phyloP scores from a whole-genome alignment of 2,329 filamentous ascomycete species.

The Fusarium nodosum region DNA sequence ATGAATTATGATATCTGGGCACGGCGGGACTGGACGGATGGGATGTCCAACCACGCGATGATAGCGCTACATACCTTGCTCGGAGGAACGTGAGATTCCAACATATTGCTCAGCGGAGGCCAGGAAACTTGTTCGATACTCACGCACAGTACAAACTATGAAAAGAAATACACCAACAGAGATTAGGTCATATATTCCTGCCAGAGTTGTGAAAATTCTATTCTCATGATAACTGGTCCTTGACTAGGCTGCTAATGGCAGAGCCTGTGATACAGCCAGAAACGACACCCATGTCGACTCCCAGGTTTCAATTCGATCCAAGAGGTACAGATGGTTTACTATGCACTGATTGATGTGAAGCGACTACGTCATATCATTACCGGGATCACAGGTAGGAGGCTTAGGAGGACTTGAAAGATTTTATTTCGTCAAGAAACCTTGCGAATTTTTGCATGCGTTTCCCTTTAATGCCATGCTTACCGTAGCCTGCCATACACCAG shows the following conservation, averaged over 20 bases:
- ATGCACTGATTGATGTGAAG: not conserved
- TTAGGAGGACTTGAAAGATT: slow-evolving; percentile 54
- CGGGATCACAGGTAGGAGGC: slow-evolving; percentile 8
- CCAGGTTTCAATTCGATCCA: not conserved
- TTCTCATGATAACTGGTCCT: not conserved
- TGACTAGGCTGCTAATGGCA: not conserved
- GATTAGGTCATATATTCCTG: not conserved
- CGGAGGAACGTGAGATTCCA: not conserved
- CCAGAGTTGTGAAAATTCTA: not conserved
- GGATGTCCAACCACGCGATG: not conserved
- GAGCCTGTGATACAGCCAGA: not conserved
- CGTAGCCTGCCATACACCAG: slow-evolving; percentile 57
- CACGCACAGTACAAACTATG: not conserved
- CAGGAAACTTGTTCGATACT: not conserved
- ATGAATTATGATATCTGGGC: slow-evolving; percentile 21
- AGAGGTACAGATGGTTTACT: not conserved
- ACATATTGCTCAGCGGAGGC: not conserved
- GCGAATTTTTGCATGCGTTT: slow-evolving; percentile 56
- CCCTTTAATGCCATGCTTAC: slow-evolving; percentile 58
- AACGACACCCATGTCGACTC: not conserved
- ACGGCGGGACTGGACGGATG: slow-evolving; percentile 18
- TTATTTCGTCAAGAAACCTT: slow-evolving; percentile 57
- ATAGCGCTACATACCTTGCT: not conserved
- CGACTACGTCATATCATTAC: slow-evolving; percentile 16
- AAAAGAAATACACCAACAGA: not conserved